Conservation (phyloP, 345 rosid genomes). For the Noccaea bulbosa region DNA sequence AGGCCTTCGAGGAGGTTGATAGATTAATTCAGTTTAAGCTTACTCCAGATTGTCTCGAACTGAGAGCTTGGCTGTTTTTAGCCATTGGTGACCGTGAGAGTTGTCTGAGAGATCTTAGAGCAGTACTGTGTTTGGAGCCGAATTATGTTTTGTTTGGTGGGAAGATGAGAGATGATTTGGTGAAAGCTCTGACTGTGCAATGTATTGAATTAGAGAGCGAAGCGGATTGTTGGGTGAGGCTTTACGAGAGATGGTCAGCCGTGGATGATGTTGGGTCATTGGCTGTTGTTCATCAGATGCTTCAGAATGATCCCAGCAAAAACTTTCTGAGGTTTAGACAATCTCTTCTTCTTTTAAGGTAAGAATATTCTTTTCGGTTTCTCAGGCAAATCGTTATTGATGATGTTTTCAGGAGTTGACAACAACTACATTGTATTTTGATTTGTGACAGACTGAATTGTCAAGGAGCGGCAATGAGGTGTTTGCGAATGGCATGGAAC, state of each 20-base stretch:
- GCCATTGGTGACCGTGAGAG: constrained; percentile 68
- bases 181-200: constrained; percentile 53
- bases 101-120: constrained; percentile 75
- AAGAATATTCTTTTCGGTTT: constrained; percentile 24
- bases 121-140: constrained; percentile 75
- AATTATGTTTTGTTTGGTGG: constrained; percentile 66
- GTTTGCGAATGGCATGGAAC: constrained; percentile 77
- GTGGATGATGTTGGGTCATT: constrained; percentile 92
- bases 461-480: constrained; percentile 89
- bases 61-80: constrained; percentile 79
- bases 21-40: constrained; percentile 72
- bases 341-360: constrained; percentile 91
- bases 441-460: constrained; percentile 69
- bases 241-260: constrained; percentile 88
- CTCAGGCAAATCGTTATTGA: constrained; percentile 8
- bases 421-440: constrained; percentile 24
- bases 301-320: constrained; percentile 70
- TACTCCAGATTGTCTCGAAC: constrained; percentile 76
- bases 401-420: constrained; percentile 21
- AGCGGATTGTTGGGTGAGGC: constrained; percentile 90
- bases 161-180: constrained; percentile 56
- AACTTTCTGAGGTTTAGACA: constrained; percentile 84
- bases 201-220: constrained; percentile 54
- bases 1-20: constrained; percentile 72
- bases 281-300: constrained; percentile 90